Percentiles rank a stretch among this genome's conserved stretches.
phyloP scores from a whole-genome alignment of 371 early-diverging fungal genomes.

The Mortierella polycephala region DNA sequence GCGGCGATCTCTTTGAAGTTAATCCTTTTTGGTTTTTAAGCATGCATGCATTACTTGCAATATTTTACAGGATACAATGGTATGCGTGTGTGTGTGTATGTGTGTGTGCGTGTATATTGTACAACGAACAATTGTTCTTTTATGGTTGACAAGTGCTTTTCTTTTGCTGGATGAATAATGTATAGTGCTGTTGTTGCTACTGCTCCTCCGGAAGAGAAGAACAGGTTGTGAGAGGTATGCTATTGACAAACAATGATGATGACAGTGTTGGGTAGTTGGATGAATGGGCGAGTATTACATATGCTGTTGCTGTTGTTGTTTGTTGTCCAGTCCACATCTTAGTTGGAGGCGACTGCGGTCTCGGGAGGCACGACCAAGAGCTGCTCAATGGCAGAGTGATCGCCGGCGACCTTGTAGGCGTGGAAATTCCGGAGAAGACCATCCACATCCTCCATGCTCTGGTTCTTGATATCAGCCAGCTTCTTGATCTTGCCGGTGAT shows the following conservation, averaged over 20 bases:
- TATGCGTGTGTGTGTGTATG: no score
- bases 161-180: no score
- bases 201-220: background rate
- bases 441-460: slow-evolving; percentile 92
- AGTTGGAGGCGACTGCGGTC: slow-evolving; percentile 18
- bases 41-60: no score
- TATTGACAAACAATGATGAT: background rate
- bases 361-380: slow-evolving; percentile 43
- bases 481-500: slow-evolving; percentile 94
- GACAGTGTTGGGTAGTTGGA: background rate
- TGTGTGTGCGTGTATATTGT: no score
- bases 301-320: no score
- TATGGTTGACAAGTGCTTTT: no score
- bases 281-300: background rate
- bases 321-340: background rate
- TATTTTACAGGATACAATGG: no score
- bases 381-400: slow-evolving; percentile 52
- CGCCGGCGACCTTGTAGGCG: slow-evolving; percentile 61
- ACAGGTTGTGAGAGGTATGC: background rate
- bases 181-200: no score
- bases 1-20: no score
- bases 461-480: slow-evolving; percentile 92
- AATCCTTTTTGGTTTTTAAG: no score
- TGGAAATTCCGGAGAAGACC: slow-evolving; percentile 67
- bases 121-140: no score